phyloP scores from a whole-genome alignment of 805 yeast species.

The Debaryomyces prosopidis region DNA sequence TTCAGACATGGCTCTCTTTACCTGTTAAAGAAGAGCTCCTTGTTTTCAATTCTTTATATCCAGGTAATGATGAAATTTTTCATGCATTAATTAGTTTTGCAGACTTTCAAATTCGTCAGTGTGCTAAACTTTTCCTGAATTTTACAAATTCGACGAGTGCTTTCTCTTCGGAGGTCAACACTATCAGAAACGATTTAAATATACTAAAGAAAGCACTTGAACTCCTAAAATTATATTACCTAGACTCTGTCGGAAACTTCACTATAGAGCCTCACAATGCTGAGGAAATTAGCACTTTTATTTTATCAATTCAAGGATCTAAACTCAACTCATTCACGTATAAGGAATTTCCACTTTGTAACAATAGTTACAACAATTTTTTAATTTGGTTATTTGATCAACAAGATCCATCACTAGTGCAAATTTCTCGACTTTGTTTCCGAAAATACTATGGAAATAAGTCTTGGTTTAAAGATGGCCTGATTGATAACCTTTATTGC shows the following conservation, averaged over 20 bases:
- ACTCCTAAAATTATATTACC: constrained; percentile 9
- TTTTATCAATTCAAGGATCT: background rate
- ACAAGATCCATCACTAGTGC: background rate
- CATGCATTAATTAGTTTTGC: background rate
- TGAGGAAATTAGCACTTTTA: constrained; percentile 4
- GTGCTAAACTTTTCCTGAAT: background rate
- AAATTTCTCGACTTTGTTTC: constrained; percentile 6
- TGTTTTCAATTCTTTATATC: constrained; percentile 25
- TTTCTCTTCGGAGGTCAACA: background rate
- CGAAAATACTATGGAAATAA: constrained; percentile 9
- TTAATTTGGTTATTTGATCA: constrained; percentile 14
- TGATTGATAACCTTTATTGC: constrained; percentile 1
- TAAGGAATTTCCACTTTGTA: background rate
- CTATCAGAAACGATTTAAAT: background rate
- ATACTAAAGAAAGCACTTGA: constrained; percentile 4
- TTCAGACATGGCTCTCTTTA: constrained; percentile 5
- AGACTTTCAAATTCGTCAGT: background rate
- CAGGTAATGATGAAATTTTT: constrained; percentile 30
- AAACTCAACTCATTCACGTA: background rate
- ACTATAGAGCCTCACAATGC: background rate
- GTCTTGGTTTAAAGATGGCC: background rate
- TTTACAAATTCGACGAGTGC: background rate
- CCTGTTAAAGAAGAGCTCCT: constrained; percentile 1
- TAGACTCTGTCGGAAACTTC: constrained; percentile 8
- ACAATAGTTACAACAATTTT: constrained; percentile 9